Evolutionary conservation across 2,329 filamentous ascomycete species (phyloP).

Genomic region (Scedosporium minutisporum): DNA sequence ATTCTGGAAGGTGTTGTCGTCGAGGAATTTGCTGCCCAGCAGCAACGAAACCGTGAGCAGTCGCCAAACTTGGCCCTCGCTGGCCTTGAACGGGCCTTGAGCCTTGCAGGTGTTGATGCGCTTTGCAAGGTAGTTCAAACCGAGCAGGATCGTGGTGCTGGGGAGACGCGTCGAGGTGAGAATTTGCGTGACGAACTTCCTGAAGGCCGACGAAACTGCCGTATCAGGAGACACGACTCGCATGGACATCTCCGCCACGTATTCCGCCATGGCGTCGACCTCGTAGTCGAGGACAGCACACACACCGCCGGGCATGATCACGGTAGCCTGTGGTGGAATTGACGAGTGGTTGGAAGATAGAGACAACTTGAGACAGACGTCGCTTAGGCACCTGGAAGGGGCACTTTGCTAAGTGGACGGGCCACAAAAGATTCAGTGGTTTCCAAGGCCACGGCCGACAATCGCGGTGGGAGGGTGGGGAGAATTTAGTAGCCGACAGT

Average conservation of each 20-base stretch:
- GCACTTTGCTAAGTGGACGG: neutral
- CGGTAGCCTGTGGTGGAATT: constrained; percentile 9
- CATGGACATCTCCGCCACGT: constrained; percentile 79
- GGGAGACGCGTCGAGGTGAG: constrained; percentile 82
- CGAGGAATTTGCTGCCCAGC: constrained; percentile 87
- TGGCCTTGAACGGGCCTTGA: constrained; percentile 43
- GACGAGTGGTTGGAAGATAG: neutral
- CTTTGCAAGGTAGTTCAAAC: constrained; percentile 80
- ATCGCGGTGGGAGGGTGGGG: neutral
- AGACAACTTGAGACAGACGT: neutral
- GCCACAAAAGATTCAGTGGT: constrained; percentile 1
- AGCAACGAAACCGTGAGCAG: constrained; percentile 78
- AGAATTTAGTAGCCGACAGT: neutral
- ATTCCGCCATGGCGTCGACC: constrained; percentile 92
- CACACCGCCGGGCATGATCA: constrained; percentile 67
- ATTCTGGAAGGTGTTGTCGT: constrained; percentile 97
- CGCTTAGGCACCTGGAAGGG: neutral
- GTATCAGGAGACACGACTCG: constrained; percentile 45
- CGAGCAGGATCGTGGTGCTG: constrained; percentile 81
- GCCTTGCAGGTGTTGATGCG: constrained; percentile 65
- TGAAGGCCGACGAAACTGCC: constrained; percentile 60
- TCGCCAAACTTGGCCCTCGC: constrained; percentile 70
- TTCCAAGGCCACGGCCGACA: constrained; percentile 4
- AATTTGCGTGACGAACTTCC: constrained; percentile 87
- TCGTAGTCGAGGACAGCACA: constrained; percentile 94